These are phyloP conservation scores for Mortierella antarctica DNA, from an alignment of 192 early-diverging fungal species.

Conservation along the genomic window DNA sequence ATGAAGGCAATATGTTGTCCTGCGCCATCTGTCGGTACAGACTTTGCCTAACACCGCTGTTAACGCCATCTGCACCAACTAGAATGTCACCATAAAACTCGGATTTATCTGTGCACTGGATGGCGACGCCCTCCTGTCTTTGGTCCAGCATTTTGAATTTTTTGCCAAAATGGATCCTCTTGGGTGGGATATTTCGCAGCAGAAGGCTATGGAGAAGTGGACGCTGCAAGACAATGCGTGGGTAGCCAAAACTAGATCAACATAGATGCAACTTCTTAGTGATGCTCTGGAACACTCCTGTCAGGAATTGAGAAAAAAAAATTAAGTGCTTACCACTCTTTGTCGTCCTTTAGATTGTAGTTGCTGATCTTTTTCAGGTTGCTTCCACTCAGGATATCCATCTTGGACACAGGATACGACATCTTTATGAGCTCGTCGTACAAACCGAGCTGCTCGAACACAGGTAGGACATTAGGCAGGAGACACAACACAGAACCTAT, in stretches of 20 bases:
- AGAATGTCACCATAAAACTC: slow-evolving; percentile 25
- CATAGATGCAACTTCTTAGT: background rate
- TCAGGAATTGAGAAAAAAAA: background rate
- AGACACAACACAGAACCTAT: background rate
- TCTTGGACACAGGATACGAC: background rate
- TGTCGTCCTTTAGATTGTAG: background rate
- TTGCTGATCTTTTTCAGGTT: background rate
- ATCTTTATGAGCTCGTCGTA: background rate
- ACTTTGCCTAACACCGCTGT: slow-evolving; percentile 17
- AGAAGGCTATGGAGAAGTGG: slow-evolving; percentile 2
- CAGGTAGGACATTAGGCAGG: background rate
- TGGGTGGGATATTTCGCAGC: slow-evolving; percentile 1
- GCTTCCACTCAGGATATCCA: background rate
- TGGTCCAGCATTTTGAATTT: slow-evolving; percentile 8
- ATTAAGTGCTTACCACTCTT: background rate
- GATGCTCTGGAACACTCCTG: no score
- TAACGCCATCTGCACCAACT: slow-evolving; percentile 27
- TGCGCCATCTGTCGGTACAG: background rate
- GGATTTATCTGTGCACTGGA: slow-evolving; percentile 4
- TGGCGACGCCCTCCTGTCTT: slow-evolving; percentile 7
- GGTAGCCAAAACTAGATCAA: background rate
- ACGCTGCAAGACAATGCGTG: background rate
- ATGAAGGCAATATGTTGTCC: background rate
- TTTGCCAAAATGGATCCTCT: slow-evolving; percentile 17
- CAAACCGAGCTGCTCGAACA: slow-evolving; percentile 4